Conservation (phyloP, 768 basidiomycete genomes). For the Lentinula sp. region DNA sequence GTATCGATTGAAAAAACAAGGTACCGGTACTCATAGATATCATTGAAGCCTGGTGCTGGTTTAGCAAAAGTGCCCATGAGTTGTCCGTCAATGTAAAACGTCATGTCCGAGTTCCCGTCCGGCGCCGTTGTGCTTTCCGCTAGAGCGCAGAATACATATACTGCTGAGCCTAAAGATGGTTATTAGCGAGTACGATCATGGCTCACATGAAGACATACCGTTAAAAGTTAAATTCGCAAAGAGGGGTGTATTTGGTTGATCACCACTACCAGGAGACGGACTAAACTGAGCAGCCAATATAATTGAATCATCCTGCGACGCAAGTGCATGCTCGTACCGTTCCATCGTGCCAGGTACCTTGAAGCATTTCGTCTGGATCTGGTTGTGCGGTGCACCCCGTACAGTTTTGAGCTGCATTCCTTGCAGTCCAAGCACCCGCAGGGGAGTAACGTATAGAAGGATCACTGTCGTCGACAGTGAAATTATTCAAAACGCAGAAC, state of each 20-base stretch:
- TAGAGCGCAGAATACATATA: conserved; percentile 37
- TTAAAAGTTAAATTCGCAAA: conserved; percentile 26
- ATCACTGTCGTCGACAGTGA: conserved; percentile 23
- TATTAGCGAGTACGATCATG: neutral
- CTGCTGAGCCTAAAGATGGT: conserved; percentile 13
- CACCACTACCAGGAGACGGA: conserved; percentile 8
- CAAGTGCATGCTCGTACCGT: neutral
- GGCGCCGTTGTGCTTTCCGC: conserved; percentile 17
- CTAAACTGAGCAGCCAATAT: conserved; percentile 8
- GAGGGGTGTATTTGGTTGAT: conserved; percentile 11
- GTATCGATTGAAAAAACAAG: conserved; percentile 25
- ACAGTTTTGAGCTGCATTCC: conserved; percentile 9
- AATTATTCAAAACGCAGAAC: conserved; percentile 12
- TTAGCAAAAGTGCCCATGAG: conserved; percentile 14
- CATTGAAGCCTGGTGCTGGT: conserved; percentile 9
- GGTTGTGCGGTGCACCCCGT: conserved; percentile 13
- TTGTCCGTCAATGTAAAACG: conserved; percentile 27
- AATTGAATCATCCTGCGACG: conserved; percentile 6
- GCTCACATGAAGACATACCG: conserved; percentile 18
- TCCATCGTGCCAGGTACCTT: conserved; percentile 20
- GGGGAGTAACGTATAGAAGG: conserved; percentile 16
- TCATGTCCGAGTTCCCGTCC: conserved; percentile 24
- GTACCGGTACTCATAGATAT: conserved; percentile 24
- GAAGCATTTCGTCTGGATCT: conserved; percentile 7
- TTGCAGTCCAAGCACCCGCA: conserved; percentile 12